These are phyloP conservation scores for Heterobasidion irregulare DNA, from an alignment of 1,284 basidiomycete genomes.

Conservation along the genomic window DNA sequence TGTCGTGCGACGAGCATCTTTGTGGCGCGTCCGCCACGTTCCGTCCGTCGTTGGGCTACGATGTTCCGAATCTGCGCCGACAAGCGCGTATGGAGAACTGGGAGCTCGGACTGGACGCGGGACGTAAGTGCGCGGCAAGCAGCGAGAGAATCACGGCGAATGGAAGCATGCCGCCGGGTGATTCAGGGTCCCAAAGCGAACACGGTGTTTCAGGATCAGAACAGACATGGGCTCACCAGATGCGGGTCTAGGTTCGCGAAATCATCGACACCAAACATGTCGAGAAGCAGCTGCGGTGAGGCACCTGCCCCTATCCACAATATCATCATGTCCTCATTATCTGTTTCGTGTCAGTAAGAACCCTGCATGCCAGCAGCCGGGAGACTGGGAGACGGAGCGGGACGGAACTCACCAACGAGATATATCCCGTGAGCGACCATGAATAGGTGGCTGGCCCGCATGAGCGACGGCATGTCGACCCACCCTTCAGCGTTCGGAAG, in stretches of 20 bases:
- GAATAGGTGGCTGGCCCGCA: slow-evolving; percentile 79
- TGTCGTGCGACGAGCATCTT: slow-evolving; percentile 84
- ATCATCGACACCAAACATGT: slow-evolving; percentile 84
- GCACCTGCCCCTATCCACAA: slow-evolving; percentile 87
- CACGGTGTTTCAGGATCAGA: neutral
- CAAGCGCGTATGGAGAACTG: slow-evolving; percentile 66
- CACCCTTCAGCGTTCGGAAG: slow-evolving; percentile 47
- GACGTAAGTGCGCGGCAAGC: neutral
- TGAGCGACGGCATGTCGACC: slow-evolving; percentile 69
- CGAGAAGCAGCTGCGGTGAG: slow-evolving; percentile 76
- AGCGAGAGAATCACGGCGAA: neutral
- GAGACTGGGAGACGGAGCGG: neutral
- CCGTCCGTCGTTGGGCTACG: slow-evolving; percentile 57
- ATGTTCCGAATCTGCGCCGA: slow-evolving; percentile 86
- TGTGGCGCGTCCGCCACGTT: slow-evolving; percentile 50
- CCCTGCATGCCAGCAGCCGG: neutral
- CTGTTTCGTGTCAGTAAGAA: slow-evolving; percentile 28
- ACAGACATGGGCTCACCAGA: slow-evolving; percentile 42
- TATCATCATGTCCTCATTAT: slow-evolving; percentile 88
- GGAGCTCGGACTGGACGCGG: slow-evolving; percentile 54
- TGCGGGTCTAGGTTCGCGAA: slow-evolving; percentile 66
- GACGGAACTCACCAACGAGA: slow-evolving; percentile 60
- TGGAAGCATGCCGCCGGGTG: neutral
- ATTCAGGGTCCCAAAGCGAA: neutral
- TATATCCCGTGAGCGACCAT: slow-evolving; percentile 94